phyloP scores from a whole-genome alignment of 495 filamentous ascomycete species.

The Penicillium paradoxum region DNA sequence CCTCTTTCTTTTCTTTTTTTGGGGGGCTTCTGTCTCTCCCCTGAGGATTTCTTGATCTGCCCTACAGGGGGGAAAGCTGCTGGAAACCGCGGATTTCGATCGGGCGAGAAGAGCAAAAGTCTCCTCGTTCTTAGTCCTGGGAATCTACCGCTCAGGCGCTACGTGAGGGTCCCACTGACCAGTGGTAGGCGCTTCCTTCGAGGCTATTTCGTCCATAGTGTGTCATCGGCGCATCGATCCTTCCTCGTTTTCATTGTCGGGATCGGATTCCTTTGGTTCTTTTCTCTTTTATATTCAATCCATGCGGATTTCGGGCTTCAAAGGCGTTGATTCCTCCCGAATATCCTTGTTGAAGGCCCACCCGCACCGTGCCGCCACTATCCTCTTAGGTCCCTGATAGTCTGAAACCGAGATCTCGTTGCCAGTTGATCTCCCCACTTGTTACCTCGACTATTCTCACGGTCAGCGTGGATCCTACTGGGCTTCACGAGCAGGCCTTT shows the following conservation, averaged over 20 bases:
- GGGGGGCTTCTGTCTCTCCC: background rate
- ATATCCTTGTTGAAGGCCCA: background rate
- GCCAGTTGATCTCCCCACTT: slow-evolving; percentile 2
- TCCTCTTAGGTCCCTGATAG: background rate
- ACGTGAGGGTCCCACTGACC: slow-evolving; percentile 19
- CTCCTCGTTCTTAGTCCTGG: slow-evolving; percentile 5
- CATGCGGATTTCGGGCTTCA: background rate
- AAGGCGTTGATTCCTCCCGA: background rate
- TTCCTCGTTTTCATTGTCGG: slow-evolving; percentile 10
- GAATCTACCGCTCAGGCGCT: slow-evolving; percentile 27
- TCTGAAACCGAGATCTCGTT: background rate
- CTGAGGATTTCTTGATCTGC: background rate
- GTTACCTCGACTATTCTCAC: background rate
- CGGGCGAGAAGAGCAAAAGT: background rate
- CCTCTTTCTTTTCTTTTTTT: slow-evolving; percentile 4
- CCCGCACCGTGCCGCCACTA: background rate
- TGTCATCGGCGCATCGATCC: slow-evolving; percentile 18
- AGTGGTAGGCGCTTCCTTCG: slow-evolving; percentile 21
- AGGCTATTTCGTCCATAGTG: slow-evolving; percentile 22
- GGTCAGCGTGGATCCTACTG: background rate
- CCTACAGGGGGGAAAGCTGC: background rate
- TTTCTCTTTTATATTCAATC: background rate
- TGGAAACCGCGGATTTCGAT: background rate
- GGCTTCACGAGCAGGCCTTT: background rate
- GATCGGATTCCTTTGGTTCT: background rate